phyloP scores from a whole-genome alignment of 495 filamentous ascomycete species.

The Aspergillus sparsus region DNA sequence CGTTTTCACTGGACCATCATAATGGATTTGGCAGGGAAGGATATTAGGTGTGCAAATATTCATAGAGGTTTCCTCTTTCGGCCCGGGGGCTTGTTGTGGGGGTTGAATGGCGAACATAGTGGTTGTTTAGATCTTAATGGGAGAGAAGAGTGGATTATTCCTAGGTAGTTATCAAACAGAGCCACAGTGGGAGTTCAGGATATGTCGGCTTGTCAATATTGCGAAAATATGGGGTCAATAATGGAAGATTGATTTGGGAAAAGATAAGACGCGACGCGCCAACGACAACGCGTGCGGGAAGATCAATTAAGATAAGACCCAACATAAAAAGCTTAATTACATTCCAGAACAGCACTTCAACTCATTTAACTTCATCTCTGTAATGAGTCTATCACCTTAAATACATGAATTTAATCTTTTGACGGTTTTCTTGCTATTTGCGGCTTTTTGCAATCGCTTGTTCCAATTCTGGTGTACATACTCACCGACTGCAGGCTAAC shows the following conservation, averaged over 20 bases:
- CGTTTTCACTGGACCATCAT: slow-evolving; percentile 70
- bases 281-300: slow-evolving; percentile 16
- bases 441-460: no score
- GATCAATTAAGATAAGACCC: no score
- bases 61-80: slow-evolving; percentile 18
- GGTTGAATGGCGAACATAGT: slow-evolving; percentile 45
- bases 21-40: slow-evolving; percentile 80
- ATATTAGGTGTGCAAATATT: slow-evolving; percentile 65
- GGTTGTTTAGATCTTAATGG: neutral
- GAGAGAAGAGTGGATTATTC: neutral
- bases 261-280: slow-evolving; percentile 39
- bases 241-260: neutral
- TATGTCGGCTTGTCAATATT: neutral
- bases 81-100: slow-evolving; percentile 25
- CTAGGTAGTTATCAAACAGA: no score
- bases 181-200: neutral
- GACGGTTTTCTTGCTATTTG: no score
- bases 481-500: no score
- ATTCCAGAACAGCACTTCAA: no score
- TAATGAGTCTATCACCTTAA: no score
- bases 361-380: no score
- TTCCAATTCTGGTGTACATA: no score
- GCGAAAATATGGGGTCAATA: neutral
- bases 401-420: no score
- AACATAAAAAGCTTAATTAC: no score